Evolutionary conservation across 2,329 filamentous ascomycete genomes (phyloP), one percentile per base, ranked within the genome.

Genomic region (Phaeosphaeria sp.): DNA sequence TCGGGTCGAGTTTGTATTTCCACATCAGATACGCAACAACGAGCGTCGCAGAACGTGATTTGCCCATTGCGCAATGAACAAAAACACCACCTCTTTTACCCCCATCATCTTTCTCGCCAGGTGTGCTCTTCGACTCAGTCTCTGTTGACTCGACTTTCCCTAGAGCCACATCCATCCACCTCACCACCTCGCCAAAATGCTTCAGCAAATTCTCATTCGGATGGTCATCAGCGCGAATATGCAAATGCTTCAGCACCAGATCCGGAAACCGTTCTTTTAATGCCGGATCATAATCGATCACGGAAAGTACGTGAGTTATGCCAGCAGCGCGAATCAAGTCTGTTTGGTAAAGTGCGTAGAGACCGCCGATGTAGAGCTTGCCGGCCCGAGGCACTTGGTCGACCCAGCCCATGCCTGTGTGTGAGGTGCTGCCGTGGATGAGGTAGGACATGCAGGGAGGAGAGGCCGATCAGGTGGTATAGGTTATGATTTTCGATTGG

Each of bases 261-360:
- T 73, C 69, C 33, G 50, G 23, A 43, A 74, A 71, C 15, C 64
- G 58, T 5, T 73, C 67, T 15, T 66, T 63, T 0, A 74, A 61
- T 30, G 68, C 22, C 0, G 71, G 65, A 13, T 73, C 72, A 52
- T 76, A 76, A 39, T 76, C 72, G 2, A 76, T 72, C 10, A 75
- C 68, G 0, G 65, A 70, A 1, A 75, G 55, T 0, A 76, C 72
- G 39, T 76, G 72, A 0, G 73, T 76, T 18, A 76, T 73, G 4
- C 67, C 66, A 1, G 71, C 71, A 2, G 64, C 60, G 10, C 59
- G 53, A 50, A 76, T 72, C 9, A 78, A 67, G 58, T 77, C 69
- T 2, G 72, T 73, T 57, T 78, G 74, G 60, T 80, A 79, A 2
- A 80, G 64, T 1, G 78, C 78, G 55, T 78, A 75, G 2, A 80